A percentile compares a stretch with the other conserved stretches of the same genome.
These are phyloP conservation scores for Panicum miliaceum DNA, from an alignment of 176 grass and related monocot species.

Conservation along the genomic window DNA sequence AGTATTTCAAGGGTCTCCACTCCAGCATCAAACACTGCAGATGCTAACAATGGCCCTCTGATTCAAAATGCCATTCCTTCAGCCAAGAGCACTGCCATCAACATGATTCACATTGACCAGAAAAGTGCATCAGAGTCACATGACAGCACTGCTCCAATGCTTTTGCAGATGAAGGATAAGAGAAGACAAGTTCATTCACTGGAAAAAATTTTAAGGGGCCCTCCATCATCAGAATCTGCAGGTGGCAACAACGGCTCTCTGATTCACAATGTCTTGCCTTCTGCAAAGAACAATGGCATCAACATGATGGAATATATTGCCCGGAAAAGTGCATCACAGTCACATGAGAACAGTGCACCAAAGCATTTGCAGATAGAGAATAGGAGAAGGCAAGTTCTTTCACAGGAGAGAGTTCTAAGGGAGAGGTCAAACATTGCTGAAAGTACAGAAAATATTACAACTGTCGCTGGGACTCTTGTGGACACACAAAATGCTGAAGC, in stretches of 20 bases:
- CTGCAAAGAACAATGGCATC: slow-evolving; percentile 18
- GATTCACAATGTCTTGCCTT: slow-evolving; percentile 36
- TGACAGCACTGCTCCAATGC: slow-evolving; percentile 37
- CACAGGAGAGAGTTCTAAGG: slow-evolving; percentile 35
- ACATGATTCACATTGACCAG: slow-evolving; percentile 1
- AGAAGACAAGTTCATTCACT: slow-evolving; percentile 45
- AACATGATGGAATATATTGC: slow-evolving; percentile 19
- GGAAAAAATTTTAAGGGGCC: slow-evolving; percentile 24
- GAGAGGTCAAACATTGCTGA: slow-evolving; percentile 46
- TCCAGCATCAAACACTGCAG: slow-evolving; percentile 20
- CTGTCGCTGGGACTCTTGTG: slow-evolving; percentile 28
- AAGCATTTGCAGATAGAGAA: slow-evolving; percentile 47
- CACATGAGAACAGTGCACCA: slow-evolving; percentile 36
- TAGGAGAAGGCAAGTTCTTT: slow-evolving; percentile 56
- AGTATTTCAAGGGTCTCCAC: slow-evolving; percentile 28
- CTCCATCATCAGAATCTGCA: slow-evolving; percentile 17
- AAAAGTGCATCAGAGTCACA: slow-evolving; percentile 23
- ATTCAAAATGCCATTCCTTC: slow-evolving; percentile 23
- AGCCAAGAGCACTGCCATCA: slow-evolving; percentile 24
- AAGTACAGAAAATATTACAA: slow-evolving; percentile 28
- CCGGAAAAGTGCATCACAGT: slow-evolving; percentile 12
- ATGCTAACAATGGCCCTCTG: slow-evolving; percentile 17
- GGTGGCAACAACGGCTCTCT: slow-evolving; percentile 18
- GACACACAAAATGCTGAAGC: slow-evolving; percentile 34
- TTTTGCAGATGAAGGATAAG: slow-evolving; percentile 50